These are phyloP conservation scores for Acorus calamus DNA, from an alignment of 106 monocot genomes.

Conservation along the genomic window DNA sequence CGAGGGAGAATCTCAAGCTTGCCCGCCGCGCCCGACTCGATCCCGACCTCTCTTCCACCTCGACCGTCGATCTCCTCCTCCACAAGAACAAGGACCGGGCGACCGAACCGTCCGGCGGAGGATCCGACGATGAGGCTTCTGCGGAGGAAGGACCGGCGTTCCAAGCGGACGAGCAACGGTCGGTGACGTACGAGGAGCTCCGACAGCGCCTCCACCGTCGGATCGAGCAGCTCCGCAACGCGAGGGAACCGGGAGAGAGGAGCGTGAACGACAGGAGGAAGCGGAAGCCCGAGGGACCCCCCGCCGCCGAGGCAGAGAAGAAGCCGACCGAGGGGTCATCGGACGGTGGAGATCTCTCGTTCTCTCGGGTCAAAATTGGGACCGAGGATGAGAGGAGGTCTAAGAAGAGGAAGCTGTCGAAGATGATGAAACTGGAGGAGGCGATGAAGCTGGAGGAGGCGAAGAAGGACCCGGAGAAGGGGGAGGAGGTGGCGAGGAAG, in stretches of 20 bases:
- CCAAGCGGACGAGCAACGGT: constrained; percentile 5
- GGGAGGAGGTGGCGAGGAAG: constrained; percentile 40
- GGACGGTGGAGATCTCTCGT: constrained; percentile 29
- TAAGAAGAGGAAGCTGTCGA: constrained; percentile 47
- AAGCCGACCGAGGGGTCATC: background rate
- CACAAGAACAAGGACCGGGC: constrained; percentile 25
- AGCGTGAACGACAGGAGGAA: constrained; percentile 6
- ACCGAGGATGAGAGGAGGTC: constrained; percentile 16
- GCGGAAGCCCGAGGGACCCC: background rate
- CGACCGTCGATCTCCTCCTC: constrained; percentile 55
- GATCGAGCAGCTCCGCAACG: constrained; percentile 57
- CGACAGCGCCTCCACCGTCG: constrained; percentile 43
- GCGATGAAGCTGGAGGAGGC: constrained; percentile 50
- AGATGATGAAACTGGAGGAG: constrained; percentile 41
- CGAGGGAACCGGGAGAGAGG: constrained; percentile 32
- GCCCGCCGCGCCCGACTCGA: constrained; percentile 63
- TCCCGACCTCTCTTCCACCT: constrained; percentile 32
- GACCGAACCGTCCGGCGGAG: background rate
- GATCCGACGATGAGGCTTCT: background rate
- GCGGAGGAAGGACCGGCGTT: background rate
- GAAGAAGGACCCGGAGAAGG: constrained; percentile 74
- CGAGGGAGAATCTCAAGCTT: constrained; percentile 62
- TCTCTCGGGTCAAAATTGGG: constrained; percentile 46
- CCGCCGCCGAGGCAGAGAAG: background rate
- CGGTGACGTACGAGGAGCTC: constrained; percentile 81